These are phyloP conservation scores for Microcyclosporella mali DNA, from an alignment of 2,329 filamentous ascomycete species.

Conservation along the genomic window DNA sequence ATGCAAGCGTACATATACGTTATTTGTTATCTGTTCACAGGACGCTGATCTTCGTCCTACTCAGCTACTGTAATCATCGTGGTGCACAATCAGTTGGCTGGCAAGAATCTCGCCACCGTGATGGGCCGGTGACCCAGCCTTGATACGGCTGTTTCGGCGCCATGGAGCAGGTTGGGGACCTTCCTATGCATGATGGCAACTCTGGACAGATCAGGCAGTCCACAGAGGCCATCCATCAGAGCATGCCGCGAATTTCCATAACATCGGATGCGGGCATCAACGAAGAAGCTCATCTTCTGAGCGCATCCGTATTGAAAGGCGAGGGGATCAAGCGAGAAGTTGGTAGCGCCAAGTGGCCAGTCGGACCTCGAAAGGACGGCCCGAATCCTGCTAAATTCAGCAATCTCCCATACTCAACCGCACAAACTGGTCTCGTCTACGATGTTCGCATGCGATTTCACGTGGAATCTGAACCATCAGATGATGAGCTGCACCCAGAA, in stretches of 20 bases:
- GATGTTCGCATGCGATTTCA: constrained; percentile 95
- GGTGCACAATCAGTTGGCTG: too few relatives aligned
- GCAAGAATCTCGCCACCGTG: too few relatives aligned
- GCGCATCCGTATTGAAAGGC: constrained; percentile 16
- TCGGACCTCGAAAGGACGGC: constrained; percentile 20
- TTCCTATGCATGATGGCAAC: constrained; percentile 25
- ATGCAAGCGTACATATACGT: too few relatives aligned
- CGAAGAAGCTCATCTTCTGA: constrained; percentile 3
- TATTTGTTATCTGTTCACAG: too few relatives aligned
- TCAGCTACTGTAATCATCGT: too few relatives aligned
- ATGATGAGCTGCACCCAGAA: constrained; percentile 79
- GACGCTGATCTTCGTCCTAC: too few relatives aligned
- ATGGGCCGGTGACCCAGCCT: too few relatives aligned
- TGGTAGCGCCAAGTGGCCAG: constrained; percentile 11
- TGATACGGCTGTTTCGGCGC: neutral
- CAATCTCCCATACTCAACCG: constrained; percentile 33
- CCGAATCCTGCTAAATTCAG: constrained; percentile 31
- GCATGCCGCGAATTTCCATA: neutral
- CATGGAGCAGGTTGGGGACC: constrained; percentile 13
- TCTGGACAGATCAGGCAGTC: constrained; percentile 8
- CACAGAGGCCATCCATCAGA: constrained; percentile 1
- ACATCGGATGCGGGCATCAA: constrained; percentile 5
- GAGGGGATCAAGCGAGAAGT: constrained; percentile 16
- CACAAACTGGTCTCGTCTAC: constrained; percentile 54
- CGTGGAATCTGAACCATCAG: constrained; percentile 57